phyloP scores from a whole-genome alignment of 2,329 filamentous ascomycete species.

The Scytalidium sp. region DNA sequence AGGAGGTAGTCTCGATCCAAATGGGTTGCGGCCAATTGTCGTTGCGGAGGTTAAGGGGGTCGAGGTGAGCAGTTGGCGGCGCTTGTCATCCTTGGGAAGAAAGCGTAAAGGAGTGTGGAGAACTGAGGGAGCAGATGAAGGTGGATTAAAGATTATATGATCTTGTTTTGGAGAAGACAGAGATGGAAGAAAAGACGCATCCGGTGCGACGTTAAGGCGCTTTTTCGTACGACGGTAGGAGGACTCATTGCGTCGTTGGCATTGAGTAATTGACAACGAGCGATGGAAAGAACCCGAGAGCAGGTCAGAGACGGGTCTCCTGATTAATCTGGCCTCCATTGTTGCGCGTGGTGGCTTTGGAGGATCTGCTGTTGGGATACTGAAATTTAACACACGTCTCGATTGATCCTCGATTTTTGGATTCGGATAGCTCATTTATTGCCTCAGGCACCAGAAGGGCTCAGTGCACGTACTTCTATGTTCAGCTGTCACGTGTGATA shows the following conservation, averaged over 20 bases:
- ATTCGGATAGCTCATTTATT: background rate
- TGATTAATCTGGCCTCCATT: slow-evolving; percentile 27
- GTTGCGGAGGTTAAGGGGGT: slow-evolving; percentile 8
- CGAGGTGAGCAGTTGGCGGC: slow-evolving; percentile 22
- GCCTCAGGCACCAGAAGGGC: background rate
- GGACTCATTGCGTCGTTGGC: slow-evolving; percentile 27
- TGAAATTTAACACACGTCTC: background rate
- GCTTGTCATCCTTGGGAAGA: slow-evolving; percentile 46
- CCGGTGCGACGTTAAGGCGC: slow-evolving; percentile 51
- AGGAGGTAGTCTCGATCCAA: slow-evolving; percentile 20
- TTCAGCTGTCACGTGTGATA: background rate
- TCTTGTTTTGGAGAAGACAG: slow-evolving; percentile 32
- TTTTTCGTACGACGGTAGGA: slow-evolving; percentile 30
- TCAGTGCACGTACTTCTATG: no score
- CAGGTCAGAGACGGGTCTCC: slow-evolving; percentile 23
- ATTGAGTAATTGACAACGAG: slow-evolving; percentile 20
- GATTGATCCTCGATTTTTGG: slow-evolving; percentile 1
- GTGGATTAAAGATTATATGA: slow-evolving; percentile 56
- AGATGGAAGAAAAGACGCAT: slow-evolving; percentile 52
- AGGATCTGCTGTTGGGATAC: background rate
- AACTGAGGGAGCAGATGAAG: slow-evolving; percentile 52
- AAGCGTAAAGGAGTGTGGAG: slow-evolving; percentile 66
- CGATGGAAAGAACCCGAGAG: slow-evolving; percentile 22
- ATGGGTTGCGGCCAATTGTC: slow-evolving; percentile 12
- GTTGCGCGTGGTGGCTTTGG: slow-evolving; percentile 6